These are phyloP conservation scores for Alternaria conjuncta DNA, from an alignment of 2,329 filamentous ascomycete genomes.

Conservation along the genomic window DNA sequence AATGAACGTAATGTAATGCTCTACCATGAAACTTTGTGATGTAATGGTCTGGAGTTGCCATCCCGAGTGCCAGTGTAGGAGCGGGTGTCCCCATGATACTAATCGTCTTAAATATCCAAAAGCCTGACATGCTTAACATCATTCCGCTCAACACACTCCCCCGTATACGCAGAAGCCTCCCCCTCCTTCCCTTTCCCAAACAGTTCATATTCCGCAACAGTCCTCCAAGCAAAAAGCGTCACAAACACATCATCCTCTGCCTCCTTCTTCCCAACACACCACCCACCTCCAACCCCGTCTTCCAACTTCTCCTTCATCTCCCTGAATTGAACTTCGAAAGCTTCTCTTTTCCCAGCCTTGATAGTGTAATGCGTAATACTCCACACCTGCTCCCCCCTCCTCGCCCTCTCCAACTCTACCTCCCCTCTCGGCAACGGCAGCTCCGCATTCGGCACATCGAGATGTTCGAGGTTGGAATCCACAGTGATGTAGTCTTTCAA, in stretches of 20 bases:
- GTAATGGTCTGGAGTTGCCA: background rate
- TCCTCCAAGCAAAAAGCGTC: slow-evolving; percentile 50
- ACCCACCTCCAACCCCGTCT: slow-evolving; percentile 45
- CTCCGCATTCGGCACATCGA: slow-evolving; percentile 46
- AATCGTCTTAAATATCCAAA: slow-evolving; percentile 16
- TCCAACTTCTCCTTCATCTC: background rate
- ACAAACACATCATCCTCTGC: slow-evolving; percentile 51
- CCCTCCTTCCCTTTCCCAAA: slow-evolving; percentile 44
- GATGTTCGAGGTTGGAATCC: slow-evolving; percentile 52
- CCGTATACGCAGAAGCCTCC: slow-evolving; percentile 26
- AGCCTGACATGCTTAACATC: slow-evolving; percentile 37
- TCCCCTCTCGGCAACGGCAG: slow-evolving; percentile 33
- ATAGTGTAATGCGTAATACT: slow-evolving; percentile 48
- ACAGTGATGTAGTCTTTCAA: slow-evolving; percentile 50
- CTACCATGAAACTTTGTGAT: background rate
- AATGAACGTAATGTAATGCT: background rate
- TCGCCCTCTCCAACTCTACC: background rate
- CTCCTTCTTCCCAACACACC: slow-evolving; percentile 48
- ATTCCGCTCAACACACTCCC: slow-evolving; percentile 19
- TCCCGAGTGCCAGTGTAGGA: too few species aligned
- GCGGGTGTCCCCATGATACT: background rate
- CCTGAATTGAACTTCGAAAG: slow-evolving; percentile 26
- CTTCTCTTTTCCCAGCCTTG: slow-evolving; percentile 21
- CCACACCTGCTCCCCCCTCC: slow-evolving; percentile 21
- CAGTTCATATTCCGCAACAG: slow-evolving; percentile 42